Base-by-base conservation (phyloP, 768 basidiomycete species). In the Xerocomus spinulosus region DNA sequence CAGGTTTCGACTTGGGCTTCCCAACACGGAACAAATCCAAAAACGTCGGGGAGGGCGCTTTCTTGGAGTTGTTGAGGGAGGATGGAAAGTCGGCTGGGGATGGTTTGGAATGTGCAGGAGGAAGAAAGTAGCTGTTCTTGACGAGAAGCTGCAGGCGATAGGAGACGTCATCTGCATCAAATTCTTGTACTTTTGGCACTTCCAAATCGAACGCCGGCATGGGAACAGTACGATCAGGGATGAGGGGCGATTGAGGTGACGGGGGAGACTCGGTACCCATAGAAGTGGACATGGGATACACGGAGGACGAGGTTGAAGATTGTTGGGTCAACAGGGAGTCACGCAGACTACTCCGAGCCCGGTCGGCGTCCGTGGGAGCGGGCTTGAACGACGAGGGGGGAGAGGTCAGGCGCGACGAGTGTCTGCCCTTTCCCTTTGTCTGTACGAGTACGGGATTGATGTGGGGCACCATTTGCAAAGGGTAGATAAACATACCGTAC, bases 41-140 rank as follows among this genome's bases (percentile, higher is more conserved):
- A 62, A 90, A 87, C 18, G 66, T 63, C 54, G 64, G 78, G 62
- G 68, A 54, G 2, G 72, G 58, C 40, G 72, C 73, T 63, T 80
- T 86, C 49, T 73, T 70, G 25, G 70, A 50, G 51, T 51, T 52
- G 36, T 49, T 49, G 39, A 39, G 29, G 4, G 59, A 62, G 2
- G 73, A 64, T 15, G 78, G 75, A 50, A 90, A 78, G 43, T 85
- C 80, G 23, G 83, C 73, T 3, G 82, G 77, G 9, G 79, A 79
- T 2, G 90, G 90, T 60, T 92, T 92, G 34, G 82, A 76, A 59
- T 92, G 90, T 0, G 90, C 89, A 9, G 90, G 91, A 4, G 90
- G 90, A 30, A 92, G 80, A 60, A 88, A 92, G 63, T 92, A 92
- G 60, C 76, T 91, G 67, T 92, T 92, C 64, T 85, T 87, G 45